Evolutionary conservation across 202 grass and related monocot genomes (phyloP).

Genomic region (Setaria italica): DNA sequence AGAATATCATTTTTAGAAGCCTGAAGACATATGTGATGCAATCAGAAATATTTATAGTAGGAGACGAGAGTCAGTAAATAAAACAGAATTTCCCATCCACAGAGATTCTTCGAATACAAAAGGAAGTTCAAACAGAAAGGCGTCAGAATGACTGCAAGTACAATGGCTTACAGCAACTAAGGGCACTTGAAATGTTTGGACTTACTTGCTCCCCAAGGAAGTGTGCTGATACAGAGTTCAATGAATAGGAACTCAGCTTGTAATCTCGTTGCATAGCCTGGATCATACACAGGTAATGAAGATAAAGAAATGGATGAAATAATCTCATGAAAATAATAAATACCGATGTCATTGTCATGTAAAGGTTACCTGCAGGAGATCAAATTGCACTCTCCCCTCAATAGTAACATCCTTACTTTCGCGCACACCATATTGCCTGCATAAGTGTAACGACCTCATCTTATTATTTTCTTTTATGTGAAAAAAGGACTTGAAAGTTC

Average conservation of each 20-base stretch:
- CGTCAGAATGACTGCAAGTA: conserved; percentile 7
- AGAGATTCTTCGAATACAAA: background rate
- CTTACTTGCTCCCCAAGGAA: conserved; percentile 97
- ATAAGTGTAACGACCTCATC: conserved; percentile 31
- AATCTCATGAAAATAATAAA: conserved; percentile 32
- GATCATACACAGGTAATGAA: conserved; percentile 40
- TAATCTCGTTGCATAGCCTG: conserved; percentile 98
- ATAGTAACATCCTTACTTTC: conserved; percentile 99
- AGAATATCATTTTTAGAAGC: conserved; percentile 32
- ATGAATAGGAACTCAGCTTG: conserved; percentile 98
- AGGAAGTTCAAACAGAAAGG: conserved; percentile 8
- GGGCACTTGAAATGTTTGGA: conserved; percentile 39
- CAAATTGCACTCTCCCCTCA: conserved; percentile 98
- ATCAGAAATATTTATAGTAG: conserved; percentile 19
- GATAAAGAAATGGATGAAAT: conserved; percentile 42
- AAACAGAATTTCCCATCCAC: background rate
- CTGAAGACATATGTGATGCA: background rate
- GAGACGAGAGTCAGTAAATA: background rate
- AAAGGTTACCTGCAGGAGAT: conserved; percentile 82
- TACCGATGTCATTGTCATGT: conserved; percentile 16
- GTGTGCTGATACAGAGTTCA: conserved; percentile 98
- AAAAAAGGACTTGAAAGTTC: conserved; percentile 10
- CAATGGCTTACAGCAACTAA: conserved; percentile 35
- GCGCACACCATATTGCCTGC: conserved; percentile 91
- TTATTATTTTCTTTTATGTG: conserved; percentile 36